A percentile compares a stretch with the other conserved stretches of the same genome.
Evolutionary conservation across 2,329 filamentous ascomycete species (phyloP).

Genomic region (Alternaria longipes): DNA sequence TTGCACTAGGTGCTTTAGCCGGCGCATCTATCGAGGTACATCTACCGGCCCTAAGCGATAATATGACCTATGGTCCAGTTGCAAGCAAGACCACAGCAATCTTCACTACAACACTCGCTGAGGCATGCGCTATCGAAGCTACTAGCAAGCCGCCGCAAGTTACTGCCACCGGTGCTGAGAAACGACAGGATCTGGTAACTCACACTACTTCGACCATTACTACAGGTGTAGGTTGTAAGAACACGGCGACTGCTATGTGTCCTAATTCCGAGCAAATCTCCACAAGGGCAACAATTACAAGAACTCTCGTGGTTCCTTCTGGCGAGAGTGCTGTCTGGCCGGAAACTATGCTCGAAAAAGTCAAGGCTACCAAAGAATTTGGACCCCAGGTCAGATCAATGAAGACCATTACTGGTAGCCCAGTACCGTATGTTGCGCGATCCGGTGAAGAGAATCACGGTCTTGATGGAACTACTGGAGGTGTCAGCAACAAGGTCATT

Average conservation of each 20-base stretch:
- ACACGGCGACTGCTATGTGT: slow-evolving; percentile 58
- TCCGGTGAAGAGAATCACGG: not conserved
- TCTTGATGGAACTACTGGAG: slow-evolving; percentile 38
- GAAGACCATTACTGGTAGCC: slow-evolving; percentile 55
- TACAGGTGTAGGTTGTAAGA: slow-evolving; percentile 57
- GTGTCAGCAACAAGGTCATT: slow-evolving; percentile 58
- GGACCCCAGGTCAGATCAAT: slow-evolving; percentile 53
- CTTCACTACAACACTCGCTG: slow-evolving; percentile 62
- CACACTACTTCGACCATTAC: slow-evolving; percentile 53
- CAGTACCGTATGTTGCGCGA: slow-evolving; percentile 30
- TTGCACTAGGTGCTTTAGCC: slow-evolving; percentile 64
- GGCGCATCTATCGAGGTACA: slow-evolving; percentile 61
- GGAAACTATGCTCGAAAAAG: slow-evolving; percentile 41
- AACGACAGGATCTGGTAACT: slow-evolving; percentile 35
- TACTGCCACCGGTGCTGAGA: slow-evolving; percentile 10
- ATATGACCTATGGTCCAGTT: slow-evolving; percentile 61
- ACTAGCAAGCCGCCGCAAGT: slow-evolving; percentile 11
- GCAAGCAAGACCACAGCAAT: slow-evolving; percentile 60
- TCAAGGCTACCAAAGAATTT: slow-evolving; percentile 54
- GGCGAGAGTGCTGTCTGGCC: slow-evolving; percentile 55
- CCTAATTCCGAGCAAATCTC: slow-evolving; percentile 61
- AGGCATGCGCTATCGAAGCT: slow-evolving; percentile 53
- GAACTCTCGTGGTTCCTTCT: slow-evolving; percentile 23
- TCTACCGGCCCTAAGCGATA: not conserved
- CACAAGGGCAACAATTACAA: slow-evolving; percentile 9